Conservation (phyloP, 163 green algal genomes). For the Chlorella variabilis region DNA sequence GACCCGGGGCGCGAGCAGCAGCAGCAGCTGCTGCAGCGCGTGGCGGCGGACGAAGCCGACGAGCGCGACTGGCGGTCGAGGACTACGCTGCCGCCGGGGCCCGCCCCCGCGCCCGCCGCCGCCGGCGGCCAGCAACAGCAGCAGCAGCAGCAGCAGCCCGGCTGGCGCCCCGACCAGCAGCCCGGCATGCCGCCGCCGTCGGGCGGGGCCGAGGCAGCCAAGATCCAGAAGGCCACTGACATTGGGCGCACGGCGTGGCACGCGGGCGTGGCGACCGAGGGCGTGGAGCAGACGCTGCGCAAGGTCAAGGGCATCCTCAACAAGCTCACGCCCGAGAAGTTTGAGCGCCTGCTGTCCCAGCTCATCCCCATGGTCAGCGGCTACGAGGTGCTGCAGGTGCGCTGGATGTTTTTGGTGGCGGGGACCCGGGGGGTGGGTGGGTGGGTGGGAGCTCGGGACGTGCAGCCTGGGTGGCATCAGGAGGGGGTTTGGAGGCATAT, state of each 20-base stretch:
- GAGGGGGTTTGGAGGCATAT: too few species aligned
- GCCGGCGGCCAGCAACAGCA: conserved; percentile 5
- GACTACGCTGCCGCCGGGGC: conserved; percentile 16
- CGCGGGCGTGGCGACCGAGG: conserved; percentile 37
- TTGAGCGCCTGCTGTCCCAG: conserved; percentile 94
- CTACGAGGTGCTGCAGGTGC: conserved; percentile 79
- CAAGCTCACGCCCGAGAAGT: conserved; percentile 99
- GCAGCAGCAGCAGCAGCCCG: not conserved
- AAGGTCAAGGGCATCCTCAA: conserved; percentile 97
- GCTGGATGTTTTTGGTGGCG: too few species aligned
- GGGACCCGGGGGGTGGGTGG: too few species aligned
- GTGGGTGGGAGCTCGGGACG: too few species aligned
- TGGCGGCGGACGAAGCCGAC: conserved; percentile 51
- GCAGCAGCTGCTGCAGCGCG: conserved; percentile 61
- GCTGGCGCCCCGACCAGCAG: conserved; percentile 9
- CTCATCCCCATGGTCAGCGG: conserved; percentile 85
- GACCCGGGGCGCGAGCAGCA: conserved; percentile 65
- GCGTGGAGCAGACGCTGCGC: conserved; percentile 65
- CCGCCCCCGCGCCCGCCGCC: not conserved
- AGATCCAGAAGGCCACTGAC: conserved; percentile 69
- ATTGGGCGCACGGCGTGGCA: conserved; percentile 69
- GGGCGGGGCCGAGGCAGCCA: conserved; percentile 27
- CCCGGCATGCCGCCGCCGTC: not conserved
- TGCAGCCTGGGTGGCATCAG: too few species aligned
- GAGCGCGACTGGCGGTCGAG: conserved; percentile 59